These are phyloP conservation scores for Exophiala sideris DNA, from an alignment of 2,329 filamentous ascomycete genomes.

Conservation along the genomic window DNA sequence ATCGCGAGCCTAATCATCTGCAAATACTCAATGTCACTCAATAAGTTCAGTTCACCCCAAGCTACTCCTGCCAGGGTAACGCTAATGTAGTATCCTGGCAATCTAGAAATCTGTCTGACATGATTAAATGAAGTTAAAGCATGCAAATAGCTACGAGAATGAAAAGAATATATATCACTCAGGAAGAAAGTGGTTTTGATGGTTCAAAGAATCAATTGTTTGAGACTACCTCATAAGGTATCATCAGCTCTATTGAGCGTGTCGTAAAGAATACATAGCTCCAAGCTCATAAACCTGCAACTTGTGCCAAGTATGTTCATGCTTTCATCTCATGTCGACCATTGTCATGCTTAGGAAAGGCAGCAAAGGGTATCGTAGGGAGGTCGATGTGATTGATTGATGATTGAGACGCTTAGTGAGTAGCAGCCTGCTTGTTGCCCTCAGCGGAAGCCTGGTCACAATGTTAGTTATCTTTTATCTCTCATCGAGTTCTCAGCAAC, in stretches of 20 bases:
- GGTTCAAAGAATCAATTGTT: conserved; percentile 14
- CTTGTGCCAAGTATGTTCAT: conserved; percentile 2
- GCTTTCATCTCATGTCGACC: conserved; percentile 4
- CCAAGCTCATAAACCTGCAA: conserved; percentile 14
- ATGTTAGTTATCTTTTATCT: conserved; percentile 13
- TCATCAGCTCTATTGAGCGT: conserved; percentile 5
- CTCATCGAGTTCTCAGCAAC: neutral
- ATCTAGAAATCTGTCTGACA: too few relatives aligned
- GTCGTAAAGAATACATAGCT: conserved; percentile 17
- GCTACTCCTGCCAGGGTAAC: too few relatives aligned
- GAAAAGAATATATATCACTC: neutral
- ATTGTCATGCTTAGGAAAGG: conserved; percentile 12
- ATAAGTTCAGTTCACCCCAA: too few relatives aligned
- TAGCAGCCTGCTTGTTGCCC: conserved; percentile 29
- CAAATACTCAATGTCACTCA: too few relatives aligned
- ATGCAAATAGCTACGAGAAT: neutral
- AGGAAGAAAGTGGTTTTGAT: neutral
- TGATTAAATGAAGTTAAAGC: too few relatives aligned
- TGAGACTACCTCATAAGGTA: conserved; percentile 9
- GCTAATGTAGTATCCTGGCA: too few relatives aligned
- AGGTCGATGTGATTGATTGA: neutral
- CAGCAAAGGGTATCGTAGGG: conserved; percentile 12
- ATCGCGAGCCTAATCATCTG: too few relatives aligned
- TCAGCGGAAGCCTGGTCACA: conserved; percentile 25
- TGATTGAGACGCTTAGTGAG: conserved; percentile 19